A percentile compares a stretch with the other conserved stretches of the same genome.
Evolutionary conservation across 75 land plant species (phyloP).

Genomic region (Sequoiadendron giganteum): DNA sequence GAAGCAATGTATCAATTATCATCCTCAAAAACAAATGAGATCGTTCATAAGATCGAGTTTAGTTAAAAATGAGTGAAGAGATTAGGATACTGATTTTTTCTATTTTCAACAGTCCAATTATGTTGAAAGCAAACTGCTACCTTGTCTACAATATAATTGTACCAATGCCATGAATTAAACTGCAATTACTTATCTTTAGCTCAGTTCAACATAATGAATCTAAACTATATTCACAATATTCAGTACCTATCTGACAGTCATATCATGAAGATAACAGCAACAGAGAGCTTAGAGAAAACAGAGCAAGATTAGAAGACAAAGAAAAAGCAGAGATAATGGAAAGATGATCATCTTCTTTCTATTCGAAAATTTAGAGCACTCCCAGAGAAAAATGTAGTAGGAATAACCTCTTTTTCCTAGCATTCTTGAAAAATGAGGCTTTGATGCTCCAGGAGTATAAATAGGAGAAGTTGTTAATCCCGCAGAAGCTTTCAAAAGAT

Average conservation of each 20-base stretch:
- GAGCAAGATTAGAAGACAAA: neutral
- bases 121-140: neutral
- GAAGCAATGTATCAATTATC: no score
- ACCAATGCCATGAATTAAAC: neutral
- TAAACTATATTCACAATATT: no score
- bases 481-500: neutral
- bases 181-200: neutral
- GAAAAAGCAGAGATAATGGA: neutral
- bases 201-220: neutral
- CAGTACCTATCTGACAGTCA: neutral
- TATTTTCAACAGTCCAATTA: no score
- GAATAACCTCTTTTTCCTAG: neutral
- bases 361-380: neutral
- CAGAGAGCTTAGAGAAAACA: neutral
- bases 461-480: no score
- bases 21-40: neutral
- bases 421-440: neutral
- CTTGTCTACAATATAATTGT: neutral
- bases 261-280: neutral
- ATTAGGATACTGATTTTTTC: no score
- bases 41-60: neutral
- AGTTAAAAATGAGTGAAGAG: neutral
- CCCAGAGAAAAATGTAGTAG: neutral
- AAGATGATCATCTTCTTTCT: neutral
- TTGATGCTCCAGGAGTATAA: neutral